Base-by-base conservation (phyloP, 306 rosid genomes). In the Cicer bijugum region DNA sequence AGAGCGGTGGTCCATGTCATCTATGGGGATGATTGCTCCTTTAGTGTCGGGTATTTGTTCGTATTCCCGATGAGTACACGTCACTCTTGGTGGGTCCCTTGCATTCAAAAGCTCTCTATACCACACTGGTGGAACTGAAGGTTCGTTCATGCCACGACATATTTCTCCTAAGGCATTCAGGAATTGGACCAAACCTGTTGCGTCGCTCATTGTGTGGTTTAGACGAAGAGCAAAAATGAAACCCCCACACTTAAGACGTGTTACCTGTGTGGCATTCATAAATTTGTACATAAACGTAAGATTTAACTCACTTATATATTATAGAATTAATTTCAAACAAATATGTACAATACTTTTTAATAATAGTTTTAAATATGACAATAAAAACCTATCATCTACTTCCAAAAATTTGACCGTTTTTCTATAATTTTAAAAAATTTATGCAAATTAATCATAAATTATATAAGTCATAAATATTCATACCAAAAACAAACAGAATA, bases 121-220 rank as follows among this genome's bases (percentile, higher is more conserved):
- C 92, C 92, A 88, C 9, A 82, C 77, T 0, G 90, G 90, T 6
- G 2, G 51, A 14, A 73, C 7, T 3, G 83, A 80, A 0, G 92
- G 92, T 48, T 61, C 33, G 1, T 6, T 8, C 6, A 83, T 81
- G 1, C 90, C 90, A 0, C 87, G 82, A 0, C 84, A 85, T 1
- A 80, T 71, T 76, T 88, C 90, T 1, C 85, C 84, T 6, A 88
- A 1, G 0, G 88, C 88, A 0, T 12, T 56, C 86, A 86, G 60
- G 82, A 88, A 88, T 15, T 88, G 87, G 12, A 78, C 87, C 2
- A 86, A 5, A 1, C 92, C 87, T 0, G 65, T 37, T 2, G 84
- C 92, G 1, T 86, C 92, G 6, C 81, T 12, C 84, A 88, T 86
- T 0, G 92, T 78, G 76, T 86, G 90, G 78, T 88, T 88, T 12